Evolutionary conservation across 2,329 filamentous ascomycete species (phyloP).

Genomic region (Cladosporium colombiae): DNA sequence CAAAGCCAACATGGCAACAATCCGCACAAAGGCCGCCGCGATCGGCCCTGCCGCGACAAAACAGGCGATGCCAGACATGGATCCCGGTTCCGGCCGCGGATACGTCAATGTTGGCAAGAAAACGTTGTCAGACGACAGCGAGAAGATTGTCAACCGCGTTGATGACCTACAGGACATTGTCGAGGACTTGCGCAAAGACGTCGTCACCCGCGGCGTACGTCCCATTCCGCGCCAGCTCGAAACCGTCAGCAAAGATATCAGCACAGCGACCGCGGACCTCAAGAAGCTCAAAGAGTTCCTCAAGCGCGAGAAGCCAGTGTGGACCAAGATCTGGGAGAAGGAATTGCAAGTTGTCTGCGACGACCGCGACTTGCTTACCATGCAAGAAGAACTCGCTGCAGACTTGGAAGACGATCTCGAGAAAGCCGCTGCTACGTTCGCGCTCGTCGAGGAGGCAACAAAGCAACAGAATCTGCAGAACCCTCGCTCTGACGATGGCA

Average conservation of each 20-base stretch:
- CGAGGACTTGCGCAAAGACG: conserved; percentile 95
- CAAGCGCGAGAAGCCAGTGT: conserved; percentile 87
- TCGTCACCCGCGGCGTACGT: conserved; percentile 87
- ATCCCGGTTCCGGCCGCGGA: conserved; percentile 76
- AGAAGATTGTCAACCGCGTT: conserved; percentile 85
- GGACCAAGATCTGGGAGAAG: conserved; percentile 99
- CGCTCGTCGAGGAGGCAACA: conserved; percentile 94
- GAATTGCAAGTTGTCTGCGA: conserved; percentile 95
- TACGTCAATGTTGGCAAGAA: conserved; percentile 89
- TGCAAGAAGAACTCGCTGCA: conserved; percentile 92
- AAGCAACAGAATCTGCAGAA: conserved; percentile 89
- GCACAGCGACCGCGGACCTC: conserved; percentile 76
- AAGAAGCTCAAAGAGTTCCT: conserved; percentile 94
- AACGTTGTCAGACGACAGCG: conserved; percentile 80
- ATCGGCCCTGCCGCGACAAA: conserved; percentile 77
- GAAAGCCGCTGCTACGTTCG: conserved; percentile 90
- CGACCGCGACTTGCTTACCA: conserved; percentile 88
- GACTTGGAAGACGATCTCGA: conserved; percentile 94
- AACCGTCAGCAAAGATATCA: conserved; percentile 83
- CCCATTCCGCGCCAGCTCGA: conserved; percentile 90
- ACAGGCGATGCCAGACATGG: conserved; percentile 68
- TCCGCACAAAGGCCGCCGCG: conserved; percentile 77
- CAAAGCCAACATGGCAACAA: conserved; percentile 78
- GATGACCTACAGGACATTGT: conserved; percentile 97
- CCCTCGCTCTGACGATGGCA: conserved; percentile 27